phyloP scores from a whole-genome alignment of 108 stramenopile genomes.

The Heterococcus sp. region DNA sequence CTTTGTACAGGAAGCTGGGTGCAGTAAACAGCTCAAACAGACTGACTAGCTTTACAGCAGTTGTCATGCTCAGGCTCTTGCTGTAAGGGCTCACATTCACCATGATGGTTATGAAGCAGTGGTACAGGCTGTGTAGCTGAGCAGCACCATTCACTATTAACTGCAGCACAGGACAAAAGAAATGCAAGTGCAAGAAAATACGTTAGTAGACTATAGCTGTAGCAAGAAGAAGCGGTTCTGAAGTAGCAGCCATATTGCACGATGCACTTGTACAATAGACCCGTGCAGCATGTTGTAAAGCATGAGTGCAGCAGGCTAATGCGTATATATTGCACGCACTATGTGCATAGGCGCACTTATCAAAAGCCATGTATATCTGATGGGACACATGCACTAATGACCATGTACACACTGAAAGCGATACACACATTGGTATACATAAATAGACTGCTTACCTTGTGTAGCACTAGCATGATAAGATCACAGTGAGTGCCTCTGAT shows the following conservation, averaged over 20 bases:
- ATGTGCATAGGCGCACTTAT: background rate
- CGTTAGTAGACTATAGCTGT: too few relatives aligned
- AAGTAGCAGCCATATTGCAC: too few relatives aligned
- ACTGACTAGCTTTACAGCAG: conserved; percentile 87
- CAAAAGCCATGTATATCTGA: background rate
- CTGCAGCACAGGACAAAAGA: conserved; percentile 85
- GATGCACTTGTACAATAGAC: too few relatives aligned
- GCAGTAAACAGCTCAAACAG: conserved; percentile 88
- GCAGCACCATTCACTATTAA: conserved; percentile 83
- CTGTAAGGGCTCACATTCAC: conserved; percentile 92
- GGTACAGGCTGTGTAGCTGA: conserved; percentile 77
- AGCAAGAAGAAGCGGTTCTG: too few relatives aligned
- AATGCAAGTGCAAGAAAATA: conserved; percentile 70
- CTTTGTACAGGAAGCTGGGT: conserved; percentile 15
- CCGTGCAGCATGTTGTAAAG: background rate
- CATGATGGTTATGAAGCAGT: conserved; percentile 90
- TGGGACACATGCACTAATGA: background rate
- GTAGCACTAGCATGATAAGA: conserved; percentile 60
- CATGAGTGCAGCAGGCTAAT: too few relatives aligned
- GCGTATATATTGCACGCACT: background rate
- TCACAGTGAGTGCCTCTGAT: conserved; percentile 34
- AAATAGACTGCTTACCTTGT: background rate
- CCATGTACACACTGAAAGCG: background rate
- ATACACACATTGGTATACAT: background rate
- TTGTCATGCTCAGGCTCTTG: conserved; percentile 69